Base-by-base conservation (phyloP, 2,329 filamentous ascomycete species). In the Pestalotiopsis sp. region DNA sequence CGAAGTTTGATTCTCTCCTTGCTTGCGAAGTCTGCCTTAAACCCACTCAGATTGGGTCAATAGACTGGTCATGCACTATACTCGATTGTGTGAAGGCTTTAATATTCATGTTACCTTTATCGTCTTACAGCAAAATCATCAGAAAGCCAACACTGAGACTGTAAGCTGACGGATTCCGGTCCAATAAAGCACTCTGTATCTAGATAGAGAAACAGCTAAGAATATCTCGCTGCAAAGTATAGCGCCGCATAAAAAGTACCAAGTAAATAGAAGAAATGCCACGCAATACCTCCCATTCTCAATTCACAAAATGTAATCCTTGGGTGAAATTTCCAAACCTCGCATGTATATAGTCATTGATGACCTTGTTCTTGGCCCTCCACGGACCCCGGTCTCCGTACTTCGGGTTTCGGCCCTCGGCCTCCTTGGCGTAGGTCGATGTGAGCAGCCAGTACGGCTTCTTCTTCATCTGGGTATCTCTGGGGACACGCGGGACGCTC, bases 381-480 rank as follows among this genome's bases (percentile, higher is more conserved):
- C 65, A 67, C 13, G 65, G 65, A 20, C 65, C 57, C 49, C 36
- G 27, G 14, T 25, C 38, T 7, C 65, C 65, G 3, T 23, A 27
- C 52, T 60, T 67, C 20, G 65, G 65, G 13, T 60, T 31, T 14
- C 56, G 36, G 17, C 27, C 38, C 31, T 67, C 52, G n/a, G 65
- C 65, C 27, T n/a, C 36, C 39, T 49, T 59, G 23, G 59, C 57
- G 31, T 67, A 67, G 20, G 65, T 67, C 52, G 65, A 67, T 5
- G 52, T 67, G 38, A 67, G 65, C 4, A 57, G 23, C 64, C 64
- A 66, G 13, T 45, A 31, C n/a, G 64, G 52, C 9, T n/a, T 41
- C 36, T 23, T 45, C 23, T 58, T 49, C 25, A 57, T 38, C n/a
- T 56, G 41, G 13, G 41, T 9, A 14, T 60, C 52, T 12, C 57